phyloP scores from a whole-genome alignment of 805 yeast species.

The Yarrowia yakushimensis region DNA sequence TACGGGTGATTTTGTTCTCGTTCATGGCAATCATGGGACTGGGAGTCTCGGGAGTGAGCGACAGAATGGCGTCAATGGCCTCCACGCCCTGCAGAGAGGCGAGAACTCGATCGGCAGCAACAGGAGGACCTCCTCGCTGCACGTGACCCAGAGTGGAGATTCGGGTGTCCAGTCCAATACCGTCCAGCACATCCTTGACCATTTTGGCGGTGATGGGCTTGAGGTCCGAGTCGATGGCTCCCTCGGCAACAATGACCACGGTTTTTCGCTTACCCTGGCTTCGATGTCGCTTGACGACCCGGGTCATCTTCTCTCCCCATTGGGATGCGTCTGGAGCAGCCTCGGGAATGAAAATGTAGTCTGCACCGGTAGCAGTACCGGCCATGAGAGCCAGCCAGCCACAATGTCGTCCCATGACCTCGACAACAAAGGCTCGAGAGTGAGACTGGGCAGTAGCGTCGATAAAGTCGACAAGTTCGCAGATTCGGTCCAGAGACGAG shows the following conservation, averaged over 20 bases:
- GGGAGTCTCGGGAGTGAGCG: conserved; percentile 83
- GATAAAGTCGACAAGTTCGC: conserved; percentile 91
- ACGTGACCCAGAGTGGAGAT: conserved; percentile 96
- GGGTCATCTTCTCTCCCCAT: conserved; percentile 80
- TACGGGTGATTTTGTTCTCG: conserved; percentile 82
- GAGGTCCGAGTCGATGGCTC: conserved; percentile 82
- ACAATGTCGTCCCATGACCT: conserved; percentile 99
- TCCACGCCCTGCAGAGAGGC: conserved; percentile 98
- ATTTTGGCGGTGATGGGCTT: conserved; percentile 74
- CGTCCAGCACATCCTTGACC: conserved; percentile 74
- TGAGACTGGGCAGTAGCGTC: conserved; percentile 98
- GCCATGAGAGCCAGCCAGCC: conserved; percentile 99
- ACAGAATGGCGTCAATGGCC: conserved; percentile 90
- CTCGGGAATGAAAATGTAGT: conserved; percentile 91
- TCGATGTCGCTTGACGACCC: conserved; percentile 75
- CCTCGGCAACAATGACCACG: conserved; percentile 96
- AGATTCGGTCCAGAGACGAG: conserved; percentile 87
- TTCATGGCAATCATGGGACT: conserved; percentile 90
- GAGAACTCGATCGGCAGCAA: conserved; percentile 84
- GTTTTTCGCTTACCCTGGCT: conserved; percentile 87
- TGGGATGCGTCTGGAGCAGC: conserved; percentile 69
- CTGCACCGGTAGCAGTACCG: conserved; percentile 95
- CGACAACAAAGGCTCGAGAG: conserved; percentile 95
- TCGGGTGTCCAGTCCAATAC: conserved; percentile 85
- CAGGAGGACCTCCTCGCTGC: conserved; percentile 98